Conservation (phyloP, 148 eudicot species). For the Rhododendron kiyosumense region DNA sequence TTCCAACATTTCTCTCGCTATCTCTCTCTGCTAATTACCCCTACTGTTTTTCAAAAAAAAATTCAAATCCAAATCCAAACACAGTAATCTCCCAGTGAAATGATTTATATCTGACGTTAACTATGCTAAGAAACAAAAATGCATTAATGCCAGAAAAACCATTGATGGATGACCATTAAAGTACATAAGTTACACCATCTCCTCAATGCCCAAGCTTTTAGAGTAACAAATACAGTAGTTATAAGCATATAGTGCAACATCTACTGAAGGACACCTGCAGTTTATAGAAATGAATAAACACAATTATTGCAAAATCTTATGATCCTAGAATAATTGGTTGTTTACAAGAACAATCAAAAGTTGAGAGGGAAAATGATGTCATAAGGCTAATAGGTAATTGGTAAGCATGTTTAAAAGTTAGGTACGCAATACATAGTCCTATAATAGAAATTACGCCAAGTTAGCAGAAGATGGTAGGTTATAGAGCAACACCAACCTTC, state of each 20-base stretch:
- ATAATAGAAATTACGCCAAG: background rate
- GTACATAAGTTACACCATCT: background rate
- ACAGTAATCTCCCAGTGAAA: background rate
- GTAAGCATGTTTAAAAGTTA: background rate
- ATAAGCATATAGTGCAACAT: background rate
- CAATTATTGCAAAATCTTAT: background rate
- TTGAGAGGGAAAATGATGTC: background rate
- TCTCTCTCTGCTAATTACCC: too few species aligned
- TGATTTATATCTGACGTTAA: background rate
- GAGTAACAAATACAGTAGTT: background rate
- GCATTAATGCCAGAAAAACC: background rate
- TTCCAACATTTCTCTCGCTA: too few species aligned
- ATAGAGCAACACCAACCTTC: slow-evolving; percentile 55
- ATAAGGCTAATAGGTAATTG: background rate
- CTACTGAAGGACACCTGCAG: background rate
- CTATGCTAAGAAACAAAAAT: background rate
- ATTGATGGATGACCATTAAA: background rate
- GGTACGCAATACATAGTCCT: background rate
- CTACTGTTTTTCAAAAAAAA: too few species aligned
- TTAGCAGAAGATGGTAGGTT: background rate
- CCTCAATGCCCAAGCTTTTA: background rate
- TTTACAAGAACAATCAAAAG: background rate
- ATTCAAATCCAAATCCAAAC: too few species aligned
- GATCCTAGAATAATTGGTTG: background rate
- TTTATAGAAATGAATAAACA: background rate